Evolutionary conservation across 768 basidiomycete species (phyloP), one percentile per base, ranked within the genome.

Genomic region (Ramaria sp.): DNA sequence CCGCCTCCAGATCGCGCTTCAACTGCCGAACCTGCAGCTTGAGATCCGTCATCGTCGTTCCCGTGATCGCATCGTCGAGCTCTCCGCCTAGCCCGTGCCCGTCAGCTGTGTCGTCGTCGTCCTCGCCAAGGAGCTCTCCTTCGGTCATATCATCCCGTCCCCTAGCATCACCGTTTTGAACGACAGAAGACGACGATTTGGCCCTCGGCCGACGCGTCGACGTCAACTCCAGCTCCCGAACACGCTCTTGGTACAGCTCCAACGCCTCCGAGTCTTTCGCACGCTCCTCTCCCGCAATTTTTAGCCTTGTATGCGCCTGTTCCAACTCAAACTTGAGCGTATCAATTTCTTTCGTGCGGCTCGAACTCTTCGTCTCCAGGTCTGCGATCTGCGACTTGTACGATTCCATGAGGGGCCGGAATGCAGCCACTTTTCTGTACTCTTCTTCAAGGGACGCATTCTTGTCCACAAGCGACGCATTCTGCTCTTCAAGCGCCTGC

Each of bases 401-500:
- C 0, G 83, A 88, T 58, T 97, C 95, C 79, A 93, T 85, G 38
- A 95, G 75, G 3, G 87, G 87, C 66, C 86, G 91, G 71, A 88
- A 88, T 1, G 84, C 81, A 1, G 85, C 78, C 10, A 92, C 82
- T 63, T 91, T 91, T 65, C 82, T 79, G 62, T 87, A 88, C 63
- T 97, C 92, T 58, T 93, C 90, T 65, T 97, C 93, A n/a, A 97
- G 69, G 1, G 86, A 78, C 0, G 89, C 85, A 61, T 94, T 93
- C 66, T 83, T 87, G 72, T 96, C 89, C 18, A 97, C 84, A 4
- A 99, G 78, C 54, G 83, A 81, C 5, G 90, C 83, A 61, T 98
- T 97, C 69, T 99, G 91, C 61, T 84, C 88, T 70, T 98, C 94
- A 24, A 97, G 73, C 2, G 82, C 79, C 91, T 93, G 55, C 13